Percentiles rank a stretch among this genome's conserved stretches.
These are phyloP conservation scores for Ilyonectria destructans DNA, from an alignment of 2,329 filamentous ascomycete genomes.

Conservation along the genomic window DNA sequence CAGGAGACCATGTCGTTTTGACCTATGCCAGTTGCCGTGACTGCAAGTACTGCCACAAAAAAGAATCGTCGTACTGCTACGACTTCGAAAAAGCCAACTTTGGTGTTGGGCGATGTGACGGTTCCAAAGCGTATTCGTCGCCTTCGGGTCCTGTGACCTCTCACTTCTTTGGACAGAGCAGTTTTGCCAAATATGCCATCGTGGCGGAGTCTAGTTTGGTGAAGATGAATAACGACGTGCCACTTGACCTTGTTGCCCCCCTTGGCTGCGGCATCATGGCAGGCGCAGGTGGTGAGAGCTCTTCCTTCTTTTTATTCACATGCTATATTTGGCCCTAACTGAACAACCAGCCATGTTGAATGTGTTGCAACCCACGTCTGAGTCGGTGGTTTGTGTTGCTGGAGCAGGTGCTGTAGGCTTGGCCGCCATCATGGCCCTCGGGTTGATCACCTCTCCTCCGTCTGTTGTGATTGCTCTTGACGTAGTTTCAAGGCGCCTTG, in stretches of 20 bases:
- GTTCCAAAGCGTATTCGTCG: background rate
- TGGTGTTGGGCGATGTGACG: background rate
- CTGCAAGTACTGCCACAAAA: background rate
- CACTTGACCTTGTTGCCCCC: background rate
- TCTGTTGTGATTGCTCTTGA: background rate
- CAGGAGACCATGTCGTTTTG: background rate
- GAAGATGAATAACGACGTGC: background rate
- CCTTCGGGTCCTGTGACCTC: background rate
- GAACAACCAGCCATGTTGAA: background rate
- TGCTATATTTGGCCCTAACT: background rate
- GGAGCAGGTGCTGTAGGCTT: background rate
- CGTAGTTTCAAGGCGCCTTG: background rate
- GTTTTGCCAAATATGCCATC: background rate
- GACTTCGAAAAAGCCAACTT: background rate
- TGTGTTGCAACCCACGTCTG: background rate
- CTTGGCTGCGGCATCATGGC: background rate
- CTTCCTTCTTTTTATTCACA: background rate
- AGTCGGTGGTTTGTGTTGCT: background rate
- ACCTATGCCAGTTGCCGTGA: background rate
- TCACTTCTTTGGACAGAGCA: background rate
- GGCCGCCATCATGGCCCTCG: background rate
- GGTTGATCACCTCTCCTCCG: background rate
- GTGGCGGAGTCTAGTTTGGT: background rate
- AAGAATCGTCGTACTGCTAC: background rate
- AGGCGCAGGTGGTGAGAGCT: background rate